Base-by-base conservation (phyloP, 1,284 basidiomycete species). In the Microbotryum lychnidis-dioicae region DNA sequence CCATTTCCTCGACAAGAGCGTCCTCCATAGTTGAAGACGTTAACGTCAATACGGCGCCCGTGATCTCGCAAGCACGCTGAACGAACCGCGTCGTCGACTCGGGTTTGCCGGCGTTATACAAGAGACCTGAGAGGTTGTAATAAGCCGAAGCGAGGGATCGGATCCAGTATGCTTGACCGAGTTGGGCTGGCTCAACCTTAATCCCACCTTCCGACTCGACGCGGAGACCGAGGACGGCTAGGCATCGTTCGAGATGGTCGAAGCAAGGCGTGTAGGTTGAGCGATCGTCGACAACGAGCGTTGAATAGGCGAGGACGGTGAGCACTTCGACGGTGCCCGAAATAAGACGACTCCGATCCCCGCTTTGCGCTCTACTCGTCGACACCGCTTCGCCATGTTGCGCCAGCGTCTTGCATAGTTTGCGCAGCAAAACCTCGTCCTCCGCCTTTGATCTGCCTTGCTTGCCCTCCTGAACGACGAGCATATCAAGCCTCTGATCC, bases 41-140 rank as follows among this genome's bases (percentile, higher is more conserved):
- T 10, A 57, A 0, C 29, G n/a, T 54, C 27, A 69, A 56, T 21
- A 70, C 49, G 58, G 57, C 49, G 61, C 71, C 47, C 20, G 66
- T 65, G 37, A 68, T 31, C 44, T 69, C 66, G 54, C 73, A 73
- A 12, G 74, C 65, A 5, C 65, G 51, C 27, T 59, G 37, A 6
- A 71, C 65, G 45, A 77, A 72, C 0, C 58, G 68, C 9, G 70
- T 61, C 0, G 75, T 74, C 6, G 68, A 70, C 8, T 62, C 70
- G 6, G 67, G 65, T 21, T 67, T 68, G 14, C 62, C 62, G 1
- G 69, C 70, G 29, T 74, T 74, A 67, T 75, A 79, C 8, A 76
- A 67, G 44, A 70, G 70, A 20, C 72, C 73, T 8, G 72, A 78
- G 52, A 73, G 65, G 53, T 77, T 77, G 65, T 76, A 78, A 31